Conservation (phyloP, 2,329 filamentous ascomycete genomes). For the Colletotrichum orbiculare region DNA sequence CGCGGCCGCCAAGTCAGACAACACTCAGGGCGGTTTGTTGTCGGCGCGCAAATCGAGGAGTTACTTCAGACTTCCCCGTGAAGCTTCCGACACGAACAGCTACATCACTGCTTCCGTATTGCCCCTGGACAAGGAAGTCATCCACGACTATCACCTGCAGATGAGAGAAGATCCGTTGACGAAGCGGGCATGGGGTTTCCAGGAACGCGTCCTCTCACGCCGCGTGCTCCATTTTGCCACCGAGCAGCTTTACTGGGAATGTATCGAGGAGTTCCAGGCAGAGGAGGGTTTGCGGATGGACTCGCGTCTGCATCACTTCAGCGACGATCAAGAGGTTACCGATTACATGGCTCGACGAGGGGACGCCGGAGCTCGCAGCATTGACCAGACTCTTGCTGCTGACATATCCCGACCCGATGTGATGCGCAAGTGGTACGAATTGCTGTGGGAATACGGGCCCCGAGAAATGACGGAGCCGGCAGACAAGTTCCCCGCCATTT, state of each 20-base stretch:
- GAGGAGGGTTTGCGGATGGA: conserved; percentile 21
- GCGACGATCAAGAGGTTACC: not conserved
- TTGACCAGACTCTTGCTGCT: not conserved
- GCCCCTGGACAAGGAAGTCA: conserved; percentile 13
- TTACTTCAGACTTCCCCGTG: conserved; percentile 9
- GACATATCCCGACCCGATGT: not conserved
- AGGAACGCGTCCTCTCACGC: conserved; percentile 44
- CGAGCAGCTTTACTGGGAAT: conserved; percentile 32
- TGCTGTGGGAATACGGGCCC: conserved; percentile 18
- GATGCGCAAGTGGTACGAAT: not conserved
- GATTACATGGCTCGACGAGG: not conserved
- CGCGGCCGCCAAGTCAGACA: conserved; percentile 39
- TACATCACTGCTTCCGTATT: conserved; percentile 10
- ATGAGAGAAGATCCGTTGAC: conserved; percentile 26
- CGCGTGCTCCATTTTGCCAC: conserved; percentile 42
- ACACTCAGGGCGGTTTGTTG: conserved; percentile 39
- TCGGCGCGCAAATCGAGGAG: conserved; percentile 1
- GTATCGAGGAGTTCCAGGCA: conserved; percentile 19
- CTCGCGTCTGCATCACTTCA: not conserved
- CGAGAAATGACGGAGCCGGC: conserved; percentile 36
- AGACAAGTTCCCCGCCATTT: conserved; percentile 45
- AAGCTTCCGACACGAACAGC: not conserved
- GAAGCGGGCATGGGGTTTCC: conserved; percentile 44
- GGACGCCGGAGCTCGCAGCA: too few species aligned
- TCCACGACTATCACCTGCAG: not conserved